These are phyloP conservation scores for Aureobasidium subglaciale DNA, from an alignment of 2,329 filamentous ascomycete genomes.

Conservation along the genomic window DNA sequence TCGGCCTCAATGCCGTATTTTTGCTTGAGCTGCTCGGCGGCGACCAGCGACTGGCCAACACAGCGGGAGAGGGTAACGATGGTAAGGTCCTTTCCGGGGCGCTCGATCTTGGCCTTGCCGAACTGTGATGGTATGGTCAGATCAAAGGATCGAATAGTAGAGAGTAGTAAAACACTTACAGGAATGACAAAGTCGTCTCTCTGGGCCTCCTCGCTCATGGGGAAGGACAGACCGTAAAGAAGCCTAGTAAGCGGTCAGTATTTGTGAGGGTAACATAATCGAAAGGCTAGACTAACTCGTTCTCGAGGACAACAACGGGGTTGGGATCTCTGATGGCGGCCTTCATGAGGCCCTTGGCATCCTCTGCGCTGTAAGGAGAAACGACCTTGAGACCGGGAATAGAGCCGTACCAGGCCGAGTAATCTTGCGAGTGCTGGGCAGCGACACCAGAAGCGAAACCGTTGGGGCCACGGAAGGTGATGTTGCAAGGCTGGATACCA, in stretches of 20 bases:
- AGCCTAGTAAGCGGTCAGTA: conserved; percentile 42
- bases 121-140: conserved; percentile 55
- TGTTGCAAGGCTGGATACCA: conserved; percentile 98
- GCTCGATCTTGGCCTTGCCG: conserved; percentile 99
- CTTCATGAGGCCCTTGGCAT: conserved; percentile 96
- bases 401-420: conserved; percentile 97
- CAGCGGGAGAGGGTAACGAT: conserved; percentile 92
- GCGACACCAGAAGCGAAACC: conserved; percentile 93
- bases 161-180: conserved; percentile 28
- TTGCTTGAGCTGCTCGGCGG: conserved; percentile 86
- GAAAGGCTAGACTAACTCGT: conserved; percentile 34
- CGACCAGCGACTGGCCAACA: conserved; percentile 82
- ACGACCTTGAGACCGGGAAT: conserved; percentile 98
- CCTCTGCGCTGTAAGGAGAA: conserved; percentile 90
- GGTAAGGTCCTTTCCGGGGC: conserved; percentile 88
- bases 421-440: conserved; percentile 98
- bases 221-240: conserved; percentile 88
- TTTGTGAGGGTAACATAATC: not conserved
- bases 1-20: conserved; percentile 94
- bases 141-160: not conserved
- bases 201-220: conserved; percentile 94
- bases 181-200: conserved; percentile 95
- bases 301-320: conserved; percentile 68
- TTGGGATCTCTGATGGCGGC: conserved; percentile 97
- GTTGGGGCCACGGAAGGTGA: conserved; percentile 98